Evolutionary conservation across 176 grass and related monocot genomes (phyloP).

Genomic region (Raddia distichophylla): DNA sequence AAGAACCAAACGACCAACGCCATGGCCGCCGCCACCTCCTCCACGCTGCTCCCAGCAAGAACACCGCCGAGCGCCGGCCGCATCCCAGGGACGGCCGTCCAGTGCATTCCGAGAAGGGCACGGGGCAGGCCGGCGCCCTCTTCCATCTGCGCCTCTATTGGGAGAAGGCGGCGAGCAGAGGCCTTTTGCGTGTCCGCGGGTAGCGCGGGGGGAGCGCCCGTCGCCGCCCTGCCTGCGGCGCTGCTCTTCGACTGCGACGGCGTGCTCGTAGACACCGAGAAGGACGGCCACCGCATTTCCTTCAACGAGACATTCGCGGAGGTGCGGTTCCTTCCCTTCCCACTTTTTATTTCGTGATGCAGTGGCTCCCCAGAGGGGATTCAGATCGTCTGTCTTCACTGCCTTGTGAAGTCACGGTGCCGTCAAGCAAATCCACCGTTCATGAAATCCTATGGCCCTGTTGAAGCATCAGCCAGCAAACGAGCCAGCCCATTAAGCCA

Average conservation of each 20-base stretch:
- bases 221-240: slow-evolving; percentile 54
- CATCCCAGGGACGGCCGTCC: background rate
- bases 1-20: background rate
- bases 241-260: slow-evolving; percentile 95
- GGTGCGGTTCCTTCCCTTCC: slow-evolving; percentile 37
- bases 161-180: background rate
- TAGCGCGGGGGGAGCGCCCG: background rate
- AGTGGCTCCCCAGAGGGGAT: too few species aligned
- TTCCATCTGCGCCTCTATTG: background rate
- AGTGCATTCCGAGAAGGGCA: background rate
- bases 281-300: slow-evolving; percentile 92
- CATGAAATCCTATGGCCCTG: too few species aligned
- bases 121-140: background rate
- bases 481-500: too few species aligned
- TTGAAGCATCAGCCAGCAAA: too few species aligned
- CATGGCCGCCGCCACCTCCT: slow-evolving; percentile 2
- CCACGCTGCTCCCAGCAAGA: slow-evolving; percentile 30
- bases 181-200: background rate
- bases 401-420: too few species aligned
- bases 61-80: background rate
- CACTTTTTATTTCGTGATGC: background rate
- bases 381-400: too few species aligned
- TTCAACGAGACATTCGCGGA: slow-evolving; percentile 96
- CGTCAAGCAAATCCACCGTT: too few species aligned
- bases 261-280: slow-evolving; percentile 96